phyloP scores from a whole-genome alignment of 1,284 basidiomycete genomes.

The Paramarasmius palmivorus region DNA sequence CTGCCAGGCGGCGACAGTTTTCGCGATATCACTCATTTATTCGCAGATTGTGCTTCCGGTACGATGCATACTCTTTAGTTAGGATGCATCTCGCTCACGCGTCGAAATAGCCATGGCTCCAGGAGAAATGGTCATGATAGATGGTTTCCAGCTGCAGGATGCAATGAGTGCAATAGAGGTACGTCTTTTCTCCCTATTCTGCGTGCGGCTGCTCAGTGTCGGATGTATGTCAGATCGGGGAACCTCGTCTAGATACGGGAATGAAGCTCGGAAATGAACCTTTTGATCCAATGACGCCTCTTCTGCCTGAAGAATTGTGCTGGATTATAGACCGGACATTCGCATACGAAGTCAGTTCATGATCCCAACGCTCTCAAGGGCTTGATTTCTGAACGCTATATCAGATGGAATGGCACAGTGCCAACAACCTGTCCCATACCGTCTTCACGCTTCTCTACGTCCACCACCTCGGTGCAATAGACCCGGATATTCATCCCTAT shows the following conservation, averaged over 20 bases:
- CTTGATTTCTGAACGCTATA: neutral
- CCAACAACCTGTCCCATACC: constrained; percentile 83
- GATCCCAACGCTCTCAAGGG: too few relatives aligned
- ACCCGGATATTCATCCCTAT: constrained; percentile 51
- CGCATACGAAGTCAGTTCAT: constrained; percentile 72
- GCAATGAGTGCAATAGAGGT: constrained; percentile 73
- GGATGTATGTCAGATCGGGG: constrained; percentile 67
- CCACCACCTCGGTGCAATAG: constrained; percentile 64
- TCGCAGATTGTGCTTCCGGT: constrained; percentile 61
- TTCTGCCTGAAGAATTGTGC: constrained; percentile 77
- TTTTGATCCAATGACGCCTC: constrained; percentile 67
- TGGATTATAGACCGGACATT: constrained; percentile 85
- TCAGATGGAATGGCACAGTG: constrained; percentile 89
- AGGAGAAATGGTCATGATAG: constrained; percentile 67
- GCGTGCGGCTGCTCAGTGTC: constrained; percentile 46
- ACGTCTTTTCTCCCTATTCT: constrained; percentile 18
- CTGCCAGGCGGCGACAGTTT: constrained; percentile 59
- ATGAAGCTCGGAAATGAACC: constrained; percentile 47
- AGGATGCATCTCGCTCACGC: constrained; percentile 12
- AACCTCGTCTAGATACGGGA: constrained; percentile 88
- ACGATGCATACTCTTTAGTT: constrained; percentile 21
- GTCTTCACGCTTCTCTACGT: constrained; percentile 83
- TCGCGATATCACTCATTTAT: constrained; percentile 58
- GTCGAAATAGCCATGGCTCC: constrained; percentile 59
- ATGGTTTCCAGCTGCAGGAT: constrained; percentile 75